phyloP scores from a whole-genome alignment of 441 rosid genomes.

The Aquilaria agallochum region DNA sequence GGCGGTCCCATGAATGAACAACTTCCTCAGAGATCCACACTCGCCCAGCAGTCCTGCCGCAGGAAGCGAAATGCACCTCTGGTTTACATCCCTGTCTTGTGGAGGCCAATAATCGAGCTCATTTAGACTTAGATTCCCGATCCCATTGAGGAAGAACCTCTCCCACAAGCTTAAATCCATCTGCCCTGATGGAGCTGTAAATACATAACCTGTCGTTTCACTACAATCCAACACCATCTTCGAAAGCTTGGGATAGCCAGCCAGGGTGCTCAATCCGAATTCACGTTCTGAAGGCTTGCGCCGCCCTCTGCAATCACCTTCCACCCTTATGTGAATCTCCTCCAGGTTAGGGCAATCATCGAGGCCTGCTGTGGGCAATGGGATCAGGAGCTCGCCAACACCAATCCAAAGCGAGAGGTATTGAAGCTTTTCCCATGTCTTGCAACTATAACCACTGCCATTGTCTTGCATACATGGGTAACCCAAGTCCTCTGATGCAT shows the following conservation, averaged over 20 bases:
- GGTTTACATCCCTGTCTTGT: slow-evolving; percentile 85
- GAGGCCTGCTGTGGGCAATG: slow-evolving; percentile 54
- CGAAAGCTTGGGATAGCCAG: slow-evolving; percentile 51
- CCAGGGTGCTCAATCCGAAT: slow-evolving; percentile 69
- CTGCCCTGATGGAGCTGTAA: slow-evolving; percentile 82
- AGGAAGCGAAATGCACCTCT: slow-evolving; percentile 73
- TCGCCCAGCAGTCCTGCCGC: slow-evolving; percentile 64
- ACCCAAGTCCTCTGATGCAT: slow-evolving; percentile 25
- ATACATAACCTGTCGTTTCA: slow-evolving; percentile 63
- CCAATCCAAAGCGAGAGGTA: slow-evolving; percentile 75
- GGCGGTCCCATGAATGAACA: slow-evolving; percentile 89
- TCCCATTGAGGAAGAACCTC: slow-evolving; percentile 75
- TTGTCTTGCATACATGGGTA: slow-evolving; percentile 17
- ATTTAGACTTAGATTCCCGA: slow-evolving; percentile 46
- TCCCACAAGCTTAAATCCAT: slow-evolving; percentile 95
- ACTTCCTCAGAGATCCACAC: slow-evolving; percentile 61
- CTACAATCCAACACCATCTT: slow-evolving; percentile 84
- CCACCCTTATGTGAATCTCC: slow-evolving; percentile 72
- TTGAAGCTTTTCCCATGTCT: slow-evolving; percentile 67
- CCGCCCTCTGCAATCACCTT: slow-evolving; percentile 77
- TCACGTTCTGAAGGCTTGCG: slow-evolving; percentile 46
- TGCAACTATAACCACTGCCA: slow-evolving; percentile 35
- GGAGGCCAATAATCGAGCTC: slow-evolving; percentile 96
- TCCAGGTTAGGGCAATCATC: slow-evolving; percentile 73
- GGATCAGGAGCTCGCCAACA: slow-evolving; percentile 62